Evolutionary conservation across 2,329 filamentous ascomycete species (phyloP).

Genomic region (Alternaria arborescens): DNA sequence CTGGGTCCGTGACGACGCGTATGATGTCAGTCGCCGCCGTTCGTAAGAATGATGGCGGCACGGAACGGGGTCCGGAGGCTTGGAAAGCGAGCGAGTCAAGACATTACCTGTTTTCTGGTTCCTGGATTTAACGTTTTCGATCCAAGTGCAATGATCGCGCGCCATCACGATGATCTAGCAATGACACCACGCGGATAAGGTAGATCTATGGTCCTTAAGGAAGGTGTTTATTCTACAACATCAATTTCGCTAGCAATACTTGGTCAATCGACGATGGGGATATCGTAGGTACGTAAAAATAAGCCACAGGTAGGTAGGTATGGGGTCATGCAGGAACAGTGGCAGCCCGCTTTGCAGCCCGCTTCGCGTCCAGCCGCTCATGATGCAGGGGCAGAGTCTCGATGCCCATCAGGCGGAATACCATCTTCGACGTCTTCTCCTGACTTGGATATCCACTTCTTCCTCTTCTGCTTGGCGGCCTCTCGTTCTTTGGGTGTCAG

Average conservation of each 20-base stretch:
- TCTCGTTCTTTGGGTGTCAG: slow-evolving; percentile 28
- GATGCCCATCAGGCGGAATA: slow-evolving; percentile 46
- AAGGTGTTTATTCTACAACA: not conserved
- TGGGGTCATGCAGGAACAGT: slow-evolving; percentile 23
- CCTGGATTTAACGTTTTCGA: slow-evolving; percentile 13
- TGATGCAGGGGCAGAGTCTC: slow-evolving; percentile 18
- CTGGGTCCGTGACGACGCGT: slow-evolving; percentile 23
- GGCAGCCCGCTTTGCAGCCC: slow-evolving; percentile 4
- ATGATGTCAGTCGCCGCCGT: slow-evolving; percentile 27
- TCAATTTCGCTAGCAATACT: not conserved
- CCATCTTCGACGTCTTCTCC: slow-evolving; percentile 49
- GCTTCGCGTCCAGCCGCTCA: slow-evolving; percentile 9
- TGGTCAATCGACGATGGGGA: slow-evolving; percentile 11
- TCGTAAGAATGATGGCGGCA: slow-evolving; percentile 12
- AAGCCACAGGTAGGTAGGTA: slow-evolving; percentile 2
- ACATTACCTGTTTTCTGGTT: slow-evolving; percentile 24
- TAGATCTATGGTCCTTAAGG: not conserved
- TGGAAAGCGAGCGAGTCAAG: slow-evolving; percentile 8
- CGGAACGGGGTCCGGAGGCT: slow-evolving; percentile 13
- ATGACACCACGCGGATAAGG: slow-evolving; percentile 6
- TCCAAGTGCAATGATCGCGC: slow-evolving; percentile 11
- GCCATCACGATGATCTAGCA: slow-evolving; percentile 14
- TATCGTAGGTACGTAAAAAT: slow-evolving; percentile 8
- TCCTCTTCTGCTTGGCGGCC: slow-evolving; percentile 34
- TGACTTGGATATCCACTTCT: slow-evolving; percentile 40